Base-by-base conservation (phyloP, 2,329 filamentous ascomycete species). In the Fusarium pininemorale region DNA sequence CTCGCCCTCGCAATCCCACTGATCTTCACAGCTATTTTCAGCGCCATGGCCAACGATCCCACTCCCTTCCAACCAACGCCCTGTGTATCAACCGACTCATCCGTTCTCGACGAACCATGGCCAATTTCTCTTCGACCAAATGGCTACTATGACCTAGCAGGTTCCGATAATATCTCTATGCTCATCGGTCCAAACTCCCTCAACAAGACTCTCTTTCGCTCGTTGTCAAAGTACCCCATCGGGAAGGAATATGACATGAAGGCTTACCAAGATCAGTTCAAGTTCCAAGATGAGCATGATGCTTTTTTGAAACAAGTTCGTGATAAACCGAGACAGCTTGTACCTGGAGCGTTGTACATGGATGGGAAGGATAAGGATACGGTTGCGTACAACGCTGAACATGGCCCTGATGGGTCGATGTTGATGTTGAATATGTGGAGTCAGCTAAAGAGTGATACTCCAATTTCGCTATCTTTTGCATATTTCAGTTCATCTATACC, bases 361-460 rank as follows among this genome's bases (percentile, higher is more conserved):
- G 3, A 56, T 16, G 60, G 35, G 12, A 58, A 48, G 22, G 41
- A 63, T 14, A 63, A 58, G 12, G 26, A 55, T 18, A 48, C 53
- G 13, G 4, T 63, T n/a, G 41, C 60, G 15, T 63, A 63, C 9
- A 47, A 63, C 18, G 51, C 60, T 11, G 51, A 63, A 14, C 51
- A 47, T 47, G 60, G 60, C 3, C 15, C 39, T 14, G 60, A 63
- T 47, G 51, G 32, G 3, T 58, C 60, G 2, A 58, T 63, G 39
- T 47, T 63, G 26, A 58, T 63, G 41, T 3, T 58, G 32, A 63
- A 63, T n/a, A 39, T 63, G 32, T 63, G 51, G 51, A 63, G 60
- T 20, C 60, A 63, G 18, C 24, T 58, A 0, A 47, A 57, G 13
- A 58, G 26, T 9, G 24, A 58, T 2, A 58, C 41, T 18, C 51